Percentiles rank a stretch among this genome's conserved stretches.
Evolutionary conservation across 352 stramenopile species (phyloP).

Genomic region (Nothophytophthora sp.): DNA sequence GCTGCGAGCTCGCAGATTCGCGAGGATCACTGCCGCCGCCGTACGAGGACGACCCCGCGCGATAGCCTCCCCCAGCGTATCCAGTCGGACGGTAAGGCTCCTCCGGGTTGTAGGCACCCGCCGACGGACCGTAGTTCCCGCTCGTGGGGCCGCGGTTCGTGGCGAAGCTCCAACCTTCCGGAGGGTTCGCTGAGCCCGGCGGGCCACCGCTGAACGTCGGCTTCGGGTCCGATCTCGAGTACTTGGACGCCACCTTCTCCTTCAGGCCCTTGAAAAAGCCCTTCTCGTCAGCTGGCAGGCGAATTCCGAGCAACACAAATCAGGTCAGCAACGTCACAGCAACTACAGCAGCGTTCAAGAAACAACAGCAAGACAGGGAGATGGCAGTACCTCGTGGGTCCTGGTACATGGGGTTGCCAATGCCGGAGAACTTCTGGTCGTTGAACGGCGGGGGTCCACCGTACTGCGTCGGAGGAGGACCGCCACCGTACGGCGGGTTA

Average conservation of each 20-base stretch:
- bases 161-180: slow-evolving; percentile 84
- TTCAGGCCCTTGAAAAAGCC: slow-evolving; percentile 88
- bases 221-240: slow-evolving; percentile 63
- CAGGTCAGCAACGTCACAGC: background rate
- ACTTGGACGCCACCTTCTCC: slow-evolving; percentile 83
- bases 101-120: slow-evolving; percentile 76
- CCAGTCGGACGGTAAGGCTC: slow-evolving; percentile 71
- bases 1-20: slow-evolving; percentile 58
- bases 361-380: too few species aligned
- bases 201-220: slow-evolving; percentile 61
- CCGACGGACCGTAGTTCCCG: slow-evolving; percentile 56
- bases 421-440: slow-evolving; percentile 89
- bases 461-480: slow-evolving; percentile 34
- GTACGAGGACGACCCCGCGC: slow-evolving; percentile 40
- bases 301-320: background rate
- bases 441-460: slow-evolving; percentile 56
- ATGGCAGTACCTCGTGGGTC: slow-evolving; percentile 69
- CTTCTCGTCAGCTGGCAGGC: slow-evolving; percentile 66
- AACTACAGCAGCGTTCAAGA: background rate
- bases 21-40: slow-evolving; percentile 43
- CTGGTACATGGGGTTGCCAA: slow-evolving; percentile 95
- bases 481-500: slow-evolving; percentile 38
- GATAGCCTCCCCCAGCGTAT: slow-evolving; percentile 51
- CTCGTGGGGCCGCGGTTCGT: slow-evolving; percentile 84
- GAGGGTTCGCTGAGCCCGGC: slow-evolving; percentile 67